Evolutionary conservation across 768 basidiomycete species (phyloP).

Genomic region (Coprinellus aureogranulatus): DNA sequence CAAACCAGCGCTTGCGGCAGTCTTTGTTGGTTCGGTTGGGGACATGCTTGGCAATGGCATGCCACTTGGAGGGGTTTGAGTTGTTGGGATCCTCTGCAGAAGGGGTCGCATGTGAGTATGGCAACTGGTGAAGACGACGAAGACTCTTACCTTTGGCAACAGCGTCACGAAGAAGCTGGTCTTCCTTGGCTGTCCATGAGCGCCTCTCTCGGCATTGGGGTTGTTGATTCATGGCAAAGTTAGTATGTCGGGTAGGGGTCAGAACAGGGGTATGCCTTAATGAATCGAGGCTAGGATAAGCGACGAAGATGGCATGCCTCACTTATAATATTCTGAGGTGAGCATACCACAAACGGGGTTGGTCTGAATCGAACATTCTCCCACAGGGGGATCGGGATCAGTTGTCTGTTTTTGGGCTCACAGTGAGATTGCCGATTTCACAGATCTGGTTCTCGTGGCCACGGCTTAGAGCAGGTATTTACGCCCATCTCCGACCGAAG

Average conservation of each 20-base stretch:
- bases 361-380: slow-evolving; percentile 19
- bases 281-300: slow-evolving; percentile 20
- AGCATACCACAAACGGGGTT: slow-evolving; percentile 18
- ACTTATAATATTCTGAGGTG: slow-evolving; percentile 15
- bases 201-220: slow-evolving; percentile 43
- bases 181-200: slow-evolving; percentile 53
- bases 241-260: slow-evolving; percentile 25
- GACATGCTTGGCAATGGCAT: slow-evolving; percentile 60
- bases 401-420: slow-evolving; percentile 11
- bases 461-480: slow-evolving; percentile 8
- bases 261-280: slow-evolving; percentile 9
- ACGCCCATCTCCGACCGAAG: slow-evolving; percentile 27
- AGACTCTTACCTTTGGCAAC: slow-evolving; percentile 41
- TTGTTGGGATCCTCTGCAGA: slow-evolving; percentile 55
- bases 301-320: slow-evolving; percentile 23
- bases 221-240: background rate
- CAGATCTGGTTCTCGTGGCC: slow-evolving; percentile 24
- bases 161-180: slow-evolving; percentile 50
- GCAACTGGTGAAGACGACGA: slow-evolving; percentile 2
- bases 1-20: slow-evolving; percentile 63
- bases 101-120: slow-evolving; percentile 13
- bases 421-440: slow-evolving; percentile 21
- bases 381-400: slow-evolving; percentile 34
- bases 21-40: slow-evolving; percentile 64
- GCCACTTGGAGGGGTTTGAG: slow-evolving; percentile 59